Evolutionary conservation across 371 early-diverging fungal species (phyloP), one percentile per base, ranked within the genome.

Genomic region (Rhizomucor pusillus): DNA sequence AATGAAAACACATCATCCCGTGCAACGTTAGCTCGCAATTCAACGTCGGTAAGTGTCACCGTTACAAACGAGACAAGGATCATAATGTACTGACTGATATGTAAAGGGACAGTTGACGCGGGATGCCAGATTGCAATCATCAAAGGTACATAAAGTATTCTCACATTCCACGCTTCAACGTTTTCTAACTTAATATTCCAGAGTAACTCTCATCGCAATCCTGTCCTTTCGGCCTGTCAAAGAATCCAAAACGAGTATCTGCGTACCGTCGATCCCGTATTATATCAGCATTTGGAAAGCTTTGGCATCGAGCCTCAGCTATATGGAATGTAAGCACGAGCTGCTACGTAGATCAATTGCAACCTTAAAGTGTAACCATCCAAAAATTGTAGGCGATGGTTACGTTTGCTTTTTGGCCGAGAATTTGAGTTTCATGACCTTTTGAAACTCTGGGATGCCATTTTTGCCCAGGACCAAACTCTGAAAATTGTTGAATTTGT

Each of bases 221-320:
- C 94, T 20, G 82, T 93, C 11, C 79, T 94, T n/a, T 69, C 80
- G 41, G 78, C 80, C 16, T 86, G 93, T 69, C 74, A 82, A 61
- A 75, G 84, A 47, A 78, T 90, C 56, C 87, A 91, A 68, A 65
- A 87, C 60, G 82, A 90, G 35, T 69, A 86, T 54, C 74, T 96
- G 29, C 75, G 73, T 24, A 69, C 59, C 4, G 67, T 89, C 14
- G 95, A 96, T 63, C 76, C 79, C 13, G 75, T 82, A 11, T 76
- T 95, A 16, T 87, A 79, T 36, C 52, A 64, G 12, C 92, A 91
- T 56, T 60, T 96, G 46, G 82, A 78, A 45, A 62, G 64, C 35
- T 79, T 90, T 51, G 85, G 84, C 13, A 90, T 96, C 33, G 94
- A 96, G 56, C 97, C 97, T 2, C 97, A 96, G 63, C 80, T 96